Evolutionary conservation across 1,139 yeast species (phyloP).

Genomic region (Debaryomyces sp.): DNA sequence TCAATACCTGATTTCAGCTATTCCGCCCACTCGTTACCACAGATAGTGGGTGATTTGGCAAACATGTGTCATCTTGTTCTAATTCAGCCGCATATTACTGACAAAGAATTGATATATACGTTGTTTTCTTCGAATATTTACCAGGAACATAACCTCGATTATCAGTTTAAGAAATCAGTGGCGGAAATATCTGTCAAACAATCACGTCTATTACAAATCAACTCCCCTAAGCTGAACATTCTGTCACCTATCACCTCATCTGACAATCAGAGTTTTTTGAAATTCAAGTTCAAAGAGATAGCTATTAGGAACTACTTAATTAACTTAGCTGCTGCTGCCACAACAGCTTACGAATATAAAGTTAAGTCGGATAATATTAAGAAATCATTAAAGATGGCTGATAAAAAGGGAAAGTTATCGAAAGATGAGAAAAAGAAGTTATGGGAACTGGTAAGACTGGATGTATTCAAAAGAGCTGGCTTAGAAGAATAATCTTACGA

Average conservation of each 20-base stretch:
- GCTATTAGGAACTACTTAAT: conserved; percentile 53
- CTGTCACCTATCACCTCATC: conserved; percentile 31
- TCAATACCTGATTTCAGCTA: conserved; percentile 42
- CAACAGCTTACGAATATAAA: conserved; percentile 55
- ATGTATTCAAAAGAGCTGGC: conserved; percentile 52
- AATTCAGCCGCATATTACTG: conserved; percentile 45
- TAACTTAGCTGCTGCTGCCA: conserved; percentile 58
- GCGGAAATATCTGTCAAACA: conserved; percentile 56
- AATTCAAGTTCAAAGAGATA: conserved; percentile 45
- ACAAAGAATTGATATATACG: conserved; percentile 46
- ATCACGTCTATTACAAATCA: conserved; percentile 47
- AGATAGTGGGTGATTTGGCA: conserved; percentile 49
- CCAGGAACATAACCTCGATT: conserved; percentile 51
- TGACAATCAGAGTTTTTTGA: conserved; percentile 34
- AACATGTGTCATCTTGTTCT: conserved; percentile 42
- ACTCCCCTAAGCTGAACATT: conserved; percentile 26
- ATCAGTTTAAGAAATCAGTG: conserved; percentile 47
- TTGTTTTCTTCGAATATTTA: conserved; percentile 47
- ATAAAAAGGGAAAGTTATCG: conserved; percentile 36
- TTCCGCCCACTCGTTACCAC: conserved; percentile 38
- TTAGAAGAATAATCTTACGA: conserved; percentile 27
- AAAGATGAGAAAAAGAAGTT: conserved; percentile 47
- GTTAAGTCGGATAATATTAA: conserved; percentile 39
- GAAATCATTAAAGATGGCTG: conserved; percentile 23
- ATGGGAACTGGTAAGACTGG: conserved; percentile 55